Conservation (phyloP, 228 moss, liverwort and hornwort genomes). For the Sphagnum fallax region DNA sequence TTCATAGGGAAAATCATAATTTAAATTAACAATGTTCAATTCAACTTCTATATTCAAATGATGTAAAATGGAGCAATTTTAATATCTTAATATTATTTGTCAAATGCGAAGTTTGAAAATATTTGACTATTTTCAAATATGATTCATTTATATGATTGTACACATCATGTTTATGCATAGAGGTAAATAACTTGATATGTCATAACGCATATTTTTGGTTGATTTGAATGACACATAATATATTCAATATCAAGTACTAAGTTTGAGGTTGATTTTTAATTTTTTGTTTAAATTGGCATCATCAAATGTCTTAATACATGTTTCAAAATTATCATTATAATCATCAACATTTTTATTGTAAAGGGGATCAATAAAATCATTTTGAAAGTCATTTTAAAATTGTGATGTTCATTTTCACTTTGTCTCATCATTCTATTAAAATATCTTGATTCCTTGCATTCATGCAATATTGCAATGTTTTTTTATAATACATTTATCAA, state of each 20-base stretch:
- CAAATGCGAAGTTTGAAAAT: no score
- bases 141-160: no score
- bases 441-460: neutral
- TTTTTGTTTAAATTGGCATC: neutral
- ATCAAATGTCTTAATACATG: neutral
- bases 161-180: no score
- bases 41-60: neutral
- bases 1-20: neutral
- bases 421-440: neutral
- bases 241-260: neutral
- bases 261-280: neutral
- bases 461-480: neutral
- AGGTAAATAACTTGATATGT: no score
- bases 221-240: neutral
- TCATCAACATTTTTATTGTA: neutral
- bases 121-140: no score
- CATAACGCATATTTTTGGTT: no score
- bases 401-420: neutral
- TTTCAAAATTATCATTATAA: neutral
- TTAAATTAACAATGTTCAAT: neutral
- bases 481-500: neutral
- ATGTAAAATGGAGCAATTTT: no score
- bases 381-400: neutral
- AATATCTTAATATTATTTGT: no score
- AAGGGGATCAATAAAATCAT: neutral